Conservation (phyloP, 1,284 basidiomycete genomes). For the Cystobasidium pallidum region DNA sequence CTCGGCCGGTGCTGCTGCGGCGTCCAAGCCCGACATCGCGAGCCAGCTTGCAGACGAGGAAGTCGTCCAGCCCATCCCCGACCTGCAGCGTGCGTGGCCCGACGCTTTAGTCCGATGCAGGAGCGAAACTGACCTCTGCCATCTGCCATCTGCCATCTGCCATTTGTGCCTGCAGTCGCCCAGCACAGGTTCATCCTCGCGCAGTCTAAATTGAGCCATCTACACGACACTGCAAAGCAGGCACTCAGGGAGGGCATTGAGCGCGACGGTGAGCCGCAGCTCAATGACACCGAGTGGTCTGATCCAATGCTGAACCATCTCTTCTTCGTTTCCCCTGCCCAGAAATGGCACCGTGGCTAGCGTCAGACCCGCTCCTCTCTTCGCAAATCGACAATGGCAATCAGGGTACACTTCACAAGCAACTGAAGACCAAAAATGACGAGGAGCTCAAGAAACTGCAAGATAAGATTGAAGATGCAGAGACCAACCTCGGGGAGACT, state of each 20-base stretch:
- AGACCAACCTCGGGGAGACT: conserved; percentile 89
- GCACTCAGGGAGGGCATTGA: conserved; percentile 76
- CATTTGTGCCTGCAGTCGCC: conserved; percentile 19
- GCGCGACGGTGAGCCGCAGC: conserved; percentile 70
- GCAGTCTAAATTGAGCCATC: conserved; percentile 64
- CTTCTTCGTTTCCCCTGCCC: neutral
- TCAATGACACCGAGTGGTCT: neutral
- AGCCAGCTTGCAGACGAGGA: conserved; percentile 63
- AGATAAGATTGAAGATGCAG: conserved; percentile 77
- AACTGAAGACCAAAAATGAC: conserved; percentile 75
- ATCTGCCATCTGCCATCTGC: neutral
- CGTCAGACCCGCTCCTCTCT: conserved; percentile 53
- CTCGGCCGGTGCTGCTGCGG: neutral
- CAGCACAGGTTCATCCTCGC: conserved; percentile 66
- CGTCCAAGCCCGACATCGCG: neutral
- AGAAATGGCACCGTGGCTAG: conserved; percentile 82
- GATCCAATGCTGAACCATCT: too few relatives aligned
- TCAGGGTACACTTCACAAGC: conserved; percentile 67
- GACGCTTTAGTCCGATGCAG: conserved; percentile 62
- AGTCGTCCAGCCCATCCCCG: conserved; percentile 75
- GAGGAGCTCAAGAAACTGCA: conserved; percentile 77
- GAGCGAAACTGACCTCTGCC: too few relatives aligned
- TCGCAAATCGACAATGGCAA: conserved; percentile 54
- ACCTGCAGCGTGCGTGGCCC: conserved; percentile 76
- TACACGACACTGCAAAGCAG: conserved; percentile 70